A percentile compares a stretch with the other conserved stretches of the same genome.
These are phyloP conservation scores for Emergomyces pasteurianus DNA, from an alignment of 2,329 filamentous ascomycete species.

Conservation along the genomic window DNA sequence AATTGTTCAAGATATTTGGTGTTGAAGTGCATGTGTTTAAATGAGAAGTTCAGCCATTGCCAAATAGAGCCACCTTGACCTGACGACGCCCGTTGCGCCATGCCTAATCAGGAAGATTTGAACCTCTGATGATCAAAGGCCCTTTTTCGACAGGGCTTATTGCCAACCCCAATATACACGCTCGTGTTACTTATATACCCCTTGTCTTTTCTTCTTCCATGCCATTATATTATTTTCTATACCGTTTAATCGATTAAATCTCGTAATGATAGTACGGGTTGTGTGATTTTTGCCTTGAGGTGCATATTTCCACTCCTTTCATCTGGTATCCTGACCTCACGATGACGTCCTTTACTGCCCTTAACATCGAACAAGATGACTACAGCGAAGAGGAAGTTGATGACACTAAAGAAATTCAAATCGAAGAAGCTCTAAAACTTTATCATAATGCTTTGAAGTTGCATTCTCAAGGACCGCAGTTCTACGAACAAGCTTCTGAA, in stretches of 20 bases:
- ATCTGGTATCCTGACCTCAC: slow-evolving; percentile 1
- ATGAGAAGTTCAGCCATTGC: not conserved
- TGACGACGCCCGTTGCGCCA: not conserved
- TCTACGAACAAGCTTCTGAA: slow-evolving; percentile 61
- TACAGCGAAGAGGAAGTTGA: slow-evolving; percentile 84
- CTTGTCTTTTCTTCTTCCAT: not conserved
- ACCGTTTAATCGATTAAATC: not conserved
- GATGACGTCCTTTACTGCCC: slow-evolving; percentile 61
- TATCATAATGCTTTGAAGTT: slow-evolving; percentile 86
- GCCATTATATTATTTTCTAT: not conserved
- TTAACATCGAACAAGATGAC: slow-evolving; percentile 91
- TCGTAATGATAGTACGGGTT: not conserved
- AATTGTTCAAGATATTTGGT: not conserved
- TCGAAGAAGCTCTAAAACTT: slow-evolving; percentile 90
- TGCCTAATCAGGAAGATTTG: slow-evolving; percentile 6
- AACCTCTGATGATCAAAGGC: not conserved
- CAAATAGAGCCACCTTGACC: not conserved
- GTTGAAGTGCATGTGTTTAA: not conserved
- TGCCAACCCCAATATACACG: not conserved
- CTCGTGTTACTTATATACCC: not conserved
- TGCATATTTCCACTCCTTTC: slow-evolving; percentile 8
- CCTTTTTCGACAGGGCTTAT: not conserved
- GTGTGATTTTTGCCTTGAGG: slow-evolving; percentile 2
- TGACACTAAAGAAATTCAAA: slow-evolving; percentile 90
- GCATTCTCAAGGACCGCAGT: slow-evolving; percentile 71